Evolutionary conservation across 2,329 filamentous ascomycete genomes (phyloP).

Genomic region (Didymella segeticola): DNA sequence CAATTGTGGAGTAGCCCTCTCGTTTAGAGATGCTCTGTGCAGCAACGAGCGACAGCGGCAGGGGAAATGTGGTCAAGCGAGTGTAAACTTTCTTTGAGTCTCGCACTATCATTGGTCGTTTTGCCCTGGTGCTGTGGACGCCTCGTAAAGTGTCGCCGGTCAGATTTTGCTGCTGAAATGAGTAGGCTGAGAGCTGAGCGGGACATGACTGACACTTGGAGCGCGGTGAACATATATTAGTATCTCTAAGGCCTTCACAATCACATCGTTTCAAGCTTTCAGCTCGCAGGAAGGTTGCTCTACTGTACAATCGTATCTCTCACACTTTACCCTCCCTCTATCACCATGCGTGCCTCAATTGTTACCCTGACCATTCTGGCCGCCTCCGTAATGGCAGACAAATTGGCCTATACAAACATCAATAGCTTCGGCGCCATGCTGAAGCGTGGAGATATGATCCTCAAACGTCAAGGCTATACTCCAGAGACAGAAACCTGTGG

Average conservation of each 20-base stretch:
- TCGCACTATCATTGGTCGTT: neutral
- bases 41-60: neutral
- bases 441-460: conserved; percentile 45
- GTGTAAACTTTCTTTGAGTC: neutral
- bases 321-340: neutral
- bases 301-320: neutral
- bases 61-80: neutral
- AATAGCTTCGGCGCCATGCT: conserved; percentile 50
- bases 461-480: conserved; percentile 49
- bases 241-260: neutral
- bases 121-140: neutral
- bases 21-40: neutral
- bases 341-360: conserved; percentile 41
- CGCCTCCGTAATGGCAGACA: conserved; percentile 22
- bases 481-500: conserved; percentile 60
- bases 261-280: neutral
- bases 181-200: neutral
- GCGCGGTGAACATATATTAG: neutral
- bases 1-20: neutral
- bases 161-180: neutral
- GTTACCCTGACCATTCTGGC: conserved; percentile 32
- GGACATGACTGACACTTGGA: neutral
- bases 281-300: neutral
- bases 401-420: conserved; percentile 41
- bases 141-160: neutral